These are phyloP conservation scores for Corymbia calophylla DNA, from an alignment of 441 rosid genomes.

Conservation along the genomic window DNA sequence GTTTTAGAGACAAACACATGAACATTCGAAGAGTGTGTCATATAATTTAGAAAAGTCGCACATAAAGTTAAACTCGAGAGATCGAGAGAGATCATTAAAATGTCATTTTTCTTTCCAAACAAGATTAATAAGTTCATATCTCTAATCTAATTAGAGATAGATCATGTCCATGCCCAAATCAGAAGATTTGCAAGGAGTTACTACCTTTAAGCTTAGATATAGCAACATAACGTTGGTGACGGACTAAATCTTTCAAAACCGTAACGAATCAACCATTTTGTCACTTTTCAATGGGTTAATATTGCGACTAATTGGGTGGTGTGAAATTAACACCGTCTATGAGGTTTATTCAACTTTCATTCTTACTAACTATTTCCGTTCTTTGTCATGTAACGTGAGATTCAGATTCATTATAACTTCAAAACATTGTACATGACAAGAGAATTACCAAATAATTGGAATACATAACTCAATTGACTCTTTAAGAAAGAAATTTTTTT, in stretches of 20 bases:
- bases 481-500: neutral
- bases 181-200: neutral
- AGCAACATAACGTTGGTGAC: neutral
- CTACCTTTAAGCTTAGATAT: neutral
- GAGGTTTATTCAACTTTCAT: neutral
- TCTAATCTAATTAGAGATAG: neutral
- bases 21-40: neutral
- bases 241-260: neutral
- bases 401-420: neutral
- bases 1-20: neutral
- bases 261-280: neutral
- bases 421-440: neutral
- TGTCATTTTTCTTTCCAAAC: neutral
- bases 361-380: neutral
- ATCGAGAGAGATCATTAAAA: neutral
- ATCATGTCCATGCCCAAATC: neutral
- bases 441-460: neutral
- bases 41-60: neutral
- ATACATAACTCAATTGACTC: neutral
- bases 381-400: neutral
- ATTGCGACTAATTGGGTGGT: neutral
- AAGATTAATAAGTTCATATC: neutral
- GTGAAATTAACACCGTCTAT: neutral
- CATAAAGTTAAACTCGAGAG: constrained; percentile 15
- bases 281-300: neutral